Evolutionary conservation across 768 basidiomycete species (phyloP), one percentile per base, ranked within the genome.

Genomic region (Epithele typhae): DNA sequence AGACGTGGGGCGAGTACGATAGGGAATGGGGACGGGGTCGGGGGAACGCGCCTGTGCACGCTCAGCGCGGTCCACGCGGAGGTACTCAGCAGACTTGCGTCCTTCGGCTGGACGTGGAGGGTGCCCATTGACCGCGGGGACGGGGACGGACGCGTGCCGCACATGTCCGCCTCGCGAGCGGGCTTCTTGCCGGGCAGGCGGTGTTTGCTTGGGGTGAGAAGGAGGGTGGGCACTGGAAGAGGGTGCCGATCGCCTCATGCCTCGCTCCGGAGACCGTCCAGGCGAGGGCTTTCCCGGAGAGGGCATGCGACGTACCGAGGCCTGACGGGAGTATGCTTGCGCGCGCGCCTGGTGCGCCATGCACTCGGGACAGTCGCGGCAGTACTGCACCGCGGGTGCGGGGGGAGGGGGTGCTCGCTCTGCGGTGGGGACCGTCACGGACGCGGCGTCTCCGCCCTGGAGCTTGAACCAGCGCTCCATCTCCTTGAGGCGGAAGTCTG

Each of bases 381-480:
- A 62, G 32, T 52, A 56, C n/a, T n/a, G n/a, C n/a, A n/a, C n/a
- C n/a, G n/a, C n/a, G 6, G 52, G 47, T 21, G 42, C 46, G 17
- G 36, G 27, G 1, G 48, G 6, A 3, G 40, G 37, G 21, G 35
- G 9, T 7, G 9, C 15, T 7, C 27, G 27, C 27, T 30, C 8
- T 30, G 40, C 46, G 19, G 33, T 34, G 11, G 51, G 24, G 15
- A 25, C 43, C 36, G 52, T 53, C n/a, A n/a, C n/a, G n/a, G n/a
- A n/a, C 22, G 43, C 27, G 25, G 51, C 36, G 23, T 56, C 56
- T 19, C 52, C 38, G 23, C 53, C 58, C 45, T 82, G 77, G 24
- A 75, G 69, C 47, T 77, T 71, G 56, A 84, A 77, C 86, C 86
- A 88, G 48, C 78, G 79, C 57, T 88, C 85, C 78, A 88, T 84